phyloP scores from a whole-genome alignment of 495 filamentous ascomycete genomes.

The Neurospora sp. region DNA sequence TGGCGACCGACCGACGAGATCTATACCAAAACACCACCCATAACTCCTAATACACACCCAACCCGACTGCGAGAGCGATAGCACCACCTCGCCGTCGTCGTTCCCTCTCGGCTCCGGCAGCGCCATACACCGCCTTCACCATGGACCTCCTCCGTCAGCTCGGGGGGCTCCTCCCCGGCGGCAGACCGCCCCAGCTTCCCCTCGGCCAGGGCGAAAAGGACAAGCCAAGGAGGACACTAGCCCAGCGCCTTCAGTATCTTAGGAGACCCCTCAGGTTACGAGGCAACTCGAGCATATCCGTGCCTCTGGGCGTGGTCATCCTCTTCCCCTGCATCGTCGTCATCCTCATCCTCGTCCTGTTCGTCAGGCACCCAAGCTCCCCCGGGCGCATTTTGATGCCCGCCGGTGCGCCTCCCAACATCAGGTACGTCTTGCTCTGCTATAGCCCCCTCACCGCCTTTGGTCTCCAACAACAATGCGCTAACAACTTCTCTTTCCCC shows the following conservation, averaged over 20 bases:
- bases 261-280: slow-evolving; percentile 80
- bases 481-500: slow-evolving; percentile 1
- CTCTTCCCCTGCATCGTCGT: slow-evolving; percentile 89
- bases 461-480: background rate
- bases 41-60: background rate
- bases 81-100: slow-evolving; percentile 5
- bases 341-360: slow-evolving; percentile 79
- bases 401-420: slow-evolving; percentile 78
- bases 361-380: slow-evolving; percentile 80
- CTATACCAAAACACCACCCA: background rate
- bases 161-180: slow-evolving; percentile 36
- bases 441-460: background rate
- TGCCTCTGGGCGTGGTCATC: slow-evolving; percentile 86
- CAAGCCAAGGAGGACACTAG: slow-evolving; percentile 25
- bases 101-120: slow-evolving; percentile 10
- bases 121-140: slow-evolving; percentile 12
- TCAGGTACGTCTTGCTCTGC: slow-evolving; percentile 52
- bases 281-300: slow-evolving; percentile 87
- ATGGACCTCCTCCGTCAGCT: slow-evolving; percentile 50
- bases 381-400: slow-evolving; percentile 79
- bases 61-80: background rate
- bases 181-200: slow-evolving; percentile 29
- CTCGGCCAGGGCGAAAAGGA: slow-evolving; percentile 35
- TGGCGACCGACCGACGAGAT: background rate
- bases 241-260: slow-evolving; percentile 67